Evolutionary conservation across 2,329 filamentous ascomycete genomes (phyloP), one percentile per base, ranked within the genome.

Genomic region (Botryotinia narcissicola): DNA sequence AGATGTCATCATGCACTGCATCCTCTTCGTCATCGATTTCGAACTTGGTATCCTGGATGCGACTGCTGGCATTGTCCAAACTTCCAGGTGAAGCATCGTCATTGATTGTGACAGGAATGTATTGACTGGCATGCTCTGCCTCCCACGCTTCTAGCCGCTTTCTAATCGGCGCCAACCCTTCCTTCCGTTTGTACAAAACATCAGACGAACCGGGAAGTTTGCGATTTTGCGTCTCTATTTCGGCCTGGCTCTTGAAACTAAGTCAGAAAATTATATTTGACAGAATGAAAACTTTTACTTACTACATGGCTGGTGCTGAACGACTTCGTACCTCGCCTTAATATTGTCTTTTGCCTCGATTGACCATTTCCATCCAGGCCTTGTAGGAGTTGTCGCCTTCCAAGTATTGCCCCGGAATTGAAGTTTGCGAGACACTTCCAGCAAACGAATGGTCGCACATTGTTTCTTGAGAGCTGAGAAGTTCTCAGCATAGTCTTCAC

Each of bases 121-220:
- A 62, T n/a, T 22, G 29, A 42, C 51, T 40, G 4, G 37, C 62
- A 62, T 75, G 54, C 57, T 75, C 68, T 29, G 18, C n/a, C 22
- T 74, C 74, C 73, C 74, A 75, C 20, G 46, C 40, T 16, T 51
- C 61, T 37, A 75, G 77, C 70, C 81, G 78, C 40, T 81, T 77
- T 71, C 83, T 79, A 71, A 84, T 82, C 46, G 75, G 73, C 29
- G 25, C n/a, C 25, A 32, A n/a, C 35, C 14, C 48, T 42, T n/a
- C 35, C 35, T 68, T 57, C 25, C 4, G 32, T 22, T 4, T 40
- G 4, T 35, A 40, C 16, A 67, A 67, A 67, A 40, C 25, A 67
- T 54, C 32, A 40, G 64, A 68, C 25, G 48, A 68, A 22, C 6
- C 18, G 10, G 35, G 35, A 57, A 57, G 66, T 32, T 57, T n/a